Evolutionary conservation across 2,329 filamentous ascomycete species (phyloP).

Genomic region (Aureobasidium sp.): DNA sequence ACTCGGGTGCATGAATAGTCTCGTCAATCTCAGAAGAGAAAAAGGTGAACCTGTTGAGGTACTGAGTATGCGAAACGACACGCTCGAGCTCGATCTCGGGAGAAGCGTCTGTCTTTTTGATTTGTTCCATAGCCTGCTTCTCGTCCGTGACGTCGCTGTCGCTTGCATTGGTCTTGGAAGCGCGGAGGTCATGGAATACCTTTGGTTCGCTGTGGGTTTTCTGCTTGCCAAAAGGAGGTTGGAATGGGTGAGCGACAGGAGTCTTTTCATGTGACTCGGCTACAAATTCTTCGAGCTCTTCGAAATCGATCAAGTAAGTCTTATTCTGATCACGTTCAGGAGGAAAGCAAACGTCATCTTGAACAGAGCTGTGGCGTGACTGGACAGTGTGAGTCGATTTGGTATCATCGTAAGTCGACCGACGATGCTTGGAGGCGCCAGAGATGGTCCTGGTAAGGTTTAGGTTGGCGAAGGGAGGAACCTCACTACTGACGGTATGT

Average conservation of each 20-base stretch:
- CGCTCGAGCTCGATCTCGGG: conserved; percentile 22
- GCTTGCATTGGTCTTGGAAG: conserved; percentile 17
- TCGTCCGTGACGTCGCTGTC: conserved; percentile 29
- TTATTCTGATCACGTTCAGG: conserved; percentile 65
- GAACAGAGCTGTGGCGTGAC: conserved; percentile 59
- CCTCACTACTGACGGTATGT: conserved; percentile 54
- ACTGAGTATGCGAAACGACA: conserved; percentile 22
- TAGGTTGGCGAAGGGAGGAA: conserved; percentile 47
- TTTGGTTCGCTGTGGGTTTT: conserved; percentile 28
- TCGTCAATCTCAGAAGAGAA: conserved; percentile 94
- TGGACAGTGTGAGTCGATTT: conserved; percentile 54
- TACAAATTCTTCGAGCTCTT: conserved; percentile 89
- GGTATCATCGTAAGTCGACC: conserved; percentile 53
- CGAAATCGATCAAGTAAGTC: conserved; percentile 79
- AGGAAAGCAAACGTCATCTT: conserved; percentile 86
- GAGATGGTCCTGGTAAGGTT: conserved; percentile 66
- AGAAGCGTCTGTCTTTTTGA: conserved; percentile 22
- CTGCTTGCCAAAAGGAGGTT: conserved; percentile 20
- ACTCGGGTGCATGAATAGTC: conserved; percentile 81
- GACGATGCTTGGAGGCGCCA: conserved; percentile 55
- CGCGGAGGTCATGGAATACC: conserved; percentile 57
- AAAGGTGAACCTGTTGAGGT: conserved; percentile 80
- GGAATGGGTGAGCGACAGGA: conserved; percentile 37
- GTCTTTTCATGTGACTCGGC: conserved; percentile 47
- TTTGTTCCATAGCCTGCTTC: conserved; percentile 33